Evolutionary conservation across 2,329 filamentous ascomycete species (phyloP), one percentile per base, ranked within the genome.

Genomic region (Talaromyces funiculosus): DNA sequence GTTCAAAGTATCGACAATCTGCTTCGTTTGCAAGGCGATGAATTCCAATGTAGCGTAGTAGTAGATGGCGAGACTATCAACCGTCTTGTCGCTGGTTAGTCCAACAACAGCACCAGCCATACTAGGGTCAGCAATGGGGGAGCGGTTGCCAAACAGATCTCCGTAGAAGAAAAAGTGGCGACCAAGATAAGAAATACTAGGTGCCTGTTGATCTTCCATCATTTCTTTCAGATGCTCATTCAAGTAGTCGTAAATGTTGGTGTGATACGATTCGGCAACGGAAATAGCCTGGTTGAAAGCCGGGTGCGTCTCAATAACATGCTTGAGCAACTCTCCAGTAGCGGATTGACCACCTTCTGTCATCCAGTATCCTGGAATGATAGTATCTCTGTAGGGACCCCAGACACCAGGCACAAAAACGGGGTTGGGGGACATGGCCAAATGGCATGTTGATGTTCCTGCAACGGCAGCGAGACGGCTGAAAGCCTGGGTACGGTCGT

Each of bases 91-190:
- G 67, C 86, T 90, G 71, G 87, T 90, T 62, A 99, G 80, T 18
- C 94, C 94, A 64, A 97, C 87, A 64, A 96, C 85, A 6, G 90
- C 86, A 26, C 94, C 94, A 66, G 89, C 89, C 94, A 99, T 99
- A 77, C 86, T 89, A 26, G 93, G 82, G 71, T 99, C 92, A 3
- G 94, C 93, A 61, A 99, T 84, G 1, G 94, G 94, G 20, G 92
- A 96, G 42, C 94, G 88, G 79, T 99, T 99, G 63, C 94, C 94
- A 83, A 95, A 97, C 3, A 97, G 82, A 72, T 99, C 94, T 64
- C 94, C 94, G 74, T 99, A 99, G 80, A 99, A 95, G 85, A 99
- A 99, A 79, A 96, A 89, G 76, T 99, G 93, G 8, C 93, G 90
- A 12, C 87, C 92, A 1, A 99, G 82, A 75, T 92, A 95, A 18